These are phyloP conservation scores for Gossypium schwendimanii DNA, from an alignment of 441 rosid species.

Conservation along the genomic window DNA sequence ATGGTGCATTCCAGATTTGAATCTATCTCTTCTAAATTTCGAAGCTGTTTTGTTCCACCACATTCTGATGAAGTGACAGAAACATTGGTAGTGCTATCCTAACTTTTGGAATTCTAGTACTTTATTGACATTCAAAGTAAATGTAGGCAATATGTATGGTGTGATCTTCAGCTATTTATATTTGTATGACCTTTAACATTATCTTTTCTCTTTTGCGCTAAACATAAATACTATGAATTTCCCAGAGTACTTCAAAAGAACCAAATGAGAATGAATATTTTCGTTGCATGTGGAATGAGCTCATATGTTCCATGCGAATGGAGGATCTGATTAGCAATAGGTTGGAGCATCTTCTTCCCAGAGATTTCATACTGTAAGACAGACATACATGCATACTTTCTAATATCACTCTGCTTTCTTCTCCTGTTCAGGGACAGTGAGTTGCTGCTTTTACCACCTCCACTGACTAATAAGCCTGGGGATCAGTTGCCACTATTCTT, in stretches of 20 bases:
- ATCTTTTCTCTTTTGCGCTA: conserved; percentile 14
- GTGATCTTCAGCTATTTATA: not conserved
- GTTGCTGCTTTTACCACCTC: conserved; percentile 72
- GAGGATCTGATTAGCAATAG: conserved; percentile 89
- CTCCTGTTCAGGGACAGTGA: conserved; percentile 59
- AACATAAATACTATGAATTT: conserved; percentile 10
- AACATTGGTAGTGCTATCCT: conserved; percentile 27
- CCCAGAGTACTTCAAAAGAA: conserved; percentile 44
- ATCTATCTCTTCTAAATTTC: conserved; percentile 54
- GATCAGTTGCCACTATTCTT: conserved; percentile 90
- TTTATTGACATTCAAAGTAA: not conserved
- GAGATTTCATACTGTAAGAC: not conserved
- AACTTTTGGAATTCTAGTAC: conserved; percentile 7
- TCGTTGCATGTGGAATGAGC: conserved; percentile 83
- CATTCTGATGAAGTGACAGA: conserved; percentile 22
- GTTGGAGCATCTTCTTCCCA: conserved; percentile 35
- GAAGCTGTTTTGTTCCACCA: conserved; percentile 53
- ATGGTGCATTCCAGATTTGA: conserved; percentile 90
- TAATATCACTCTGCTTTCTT: conserved; percentile 18
- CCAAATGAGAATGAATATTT: conserved; percentile 52
- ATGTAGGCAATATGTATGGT: not conserved
- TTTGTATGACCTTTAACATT: not conserved
- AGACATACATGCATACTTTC: not conserved
- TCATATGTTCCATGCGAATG: conserved; percentile 70
- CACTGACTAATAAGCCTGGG: conserved; percentile 48